Base-by-base conservation (phyloP, 331 rosid species). In the Quercus tomentella region DNA sequence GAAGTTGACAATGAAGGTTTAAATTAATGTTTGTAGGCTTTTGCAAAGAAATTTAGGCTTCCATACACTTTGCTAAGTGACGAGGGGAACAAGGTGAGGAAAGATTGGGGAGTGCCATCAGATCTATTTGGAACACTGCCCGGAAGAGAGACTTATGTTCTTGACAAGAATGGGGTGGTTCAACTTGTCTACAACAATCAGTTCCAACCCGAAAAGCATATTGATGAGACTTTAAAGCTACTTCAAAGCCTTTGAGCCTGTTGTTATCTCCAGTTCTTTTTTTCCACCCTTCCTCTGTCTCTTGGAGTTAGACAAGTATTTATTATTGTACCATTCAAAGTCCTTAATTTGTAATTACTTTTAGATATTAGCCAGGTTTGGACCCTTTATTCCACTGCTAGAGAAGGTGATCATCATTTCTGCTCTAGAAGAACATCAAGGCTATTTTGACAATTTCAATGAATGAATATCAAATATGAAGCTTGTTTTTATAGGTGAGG, bases 151-250 rank as follows among this genome's bases (percentile, higher is more conserved):
- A 96, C 99, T 54, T 96, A 96, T 55, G 99, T 96, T 80, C 82
- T 96, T 74, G 97, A 93, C 89, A 96, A 90, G 85, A 93, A 82
- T 63, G 98, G 99, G 23, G 89, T 88, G 65, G 98, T 96, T 82
- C 97, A 96, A 63, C 98, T 96, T 78, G 76, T 96, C 56, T 96
- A 96, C 88, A 96, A 93, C 83, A 96, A 93, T 61, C 99, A 93
- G 82, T 96, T 96, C 88, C 99, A 96, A 84, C 99, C 99, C 1
- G 98, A 96, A 79, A 96, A 93, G 86, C 98, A 96, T 69, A 86
- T 96, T 17, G 99, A 79, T 37, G 99, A 96, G 96, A 96, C 99
- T 61, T 87, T 96, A 76, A 96, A 93, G 80, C 80, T 96, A 55
- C 97, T 96, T 73, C 92, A 90, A 73, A 84, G 90, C 89, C 84